These are phyloP conservation scores for Blakeslea trispora DNA, from an alignment of 371 early-diverging fungal genomes.

Conservation along the genomic window DNA sequence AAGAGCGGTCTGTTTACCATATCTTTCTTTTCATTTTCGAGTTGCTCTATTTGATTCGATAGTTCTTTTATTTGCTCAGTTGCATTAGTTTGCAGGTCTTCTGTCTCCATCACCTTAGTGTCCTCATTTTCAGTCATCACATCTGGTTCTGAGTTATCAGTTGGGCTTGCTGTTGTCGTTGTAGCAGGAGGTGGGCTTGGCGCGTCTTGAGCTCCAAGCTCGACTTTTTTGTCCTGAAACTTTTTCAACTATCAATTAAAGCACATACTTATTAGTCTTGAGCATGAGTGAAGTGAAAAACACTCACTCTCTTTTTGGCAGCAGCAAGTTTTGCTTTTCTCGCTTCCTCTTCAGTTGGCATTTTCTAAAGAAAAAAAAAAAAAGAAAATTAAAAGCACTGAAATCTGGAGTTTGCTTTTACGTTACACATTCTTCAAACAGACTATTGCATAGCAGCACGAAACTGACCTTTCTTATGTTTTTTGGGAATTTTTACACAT, in stretches of 20 bases:
- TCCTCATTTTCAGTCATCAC: not conserved
- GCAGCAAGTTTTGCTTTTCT: slow-evolving; percentile 41
- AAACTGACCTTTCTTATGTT: too few species aligned
- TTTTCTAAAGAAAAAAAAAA: slow-evolving; percentile 2
- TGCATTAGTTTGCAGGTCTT: not conserved
- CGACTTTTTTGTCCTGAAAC: slow-evolving; percentile 33
- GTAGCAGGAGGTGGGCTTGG: not conserved
- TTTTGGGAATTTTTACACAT: too few species aligned
- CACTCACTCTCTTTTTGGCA: slow-evolving; percentile 35
- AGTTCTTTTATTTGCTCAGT: not conserved
- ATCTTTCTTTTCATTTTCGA: slow-evolving; percentile 6
- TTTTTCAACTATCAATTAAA: slow-evolving; percentile 28
- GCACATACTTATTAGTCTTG: too few species aligned
- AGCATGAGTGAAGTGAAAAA: too few species aligned
- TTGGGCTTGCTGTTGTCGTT: not conserved
- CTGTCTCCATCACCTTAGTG: too few species aligned
- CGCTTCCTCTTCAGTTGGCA: slow-evolving; percentile 36
- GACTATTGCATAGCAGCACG: too few species aligned
- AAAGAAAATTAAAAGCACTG: slow-evolving; percentile 5
- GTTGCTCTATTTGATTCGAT: slow-evolving; percentile 3
- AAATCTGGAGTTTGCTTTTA: not conserved
- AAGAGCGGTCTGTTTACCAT: too few species aligned
- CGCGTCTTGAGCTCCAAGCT: not conserved
- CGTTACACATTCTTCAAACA: not conserved
- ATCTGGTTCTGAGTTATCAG: not conserved